Percentiles rank a stretch among this genome's conserved stretches.
phyloP scores from a whole-genome alignment of 176 grass and related monocot genomes.

The Avena eriantha region DNA sequence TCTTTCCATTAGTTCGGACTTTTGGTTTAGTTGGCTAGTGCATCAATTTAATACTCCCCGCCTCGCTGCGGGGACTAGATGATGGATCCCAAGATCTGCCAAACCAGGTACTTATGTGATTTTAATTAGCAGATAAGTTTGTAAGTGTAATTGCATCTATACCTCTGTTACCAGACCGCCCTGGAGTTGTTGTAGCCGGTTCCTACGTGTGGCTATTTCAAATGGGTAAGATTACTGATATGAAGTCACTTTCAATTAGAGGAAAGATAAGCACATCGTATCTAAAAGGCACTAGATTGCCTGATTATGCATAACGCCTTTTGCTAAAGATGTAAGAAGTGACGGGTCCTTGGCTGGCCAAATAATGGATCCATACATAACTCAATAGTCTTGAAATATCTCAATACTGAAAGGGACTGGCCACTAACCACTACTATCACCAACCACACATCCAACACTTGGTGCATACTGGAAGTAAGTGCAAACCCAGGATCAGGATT shows the following conservation, averaged over 20 bases:
- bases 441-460: conserved; percentile 55
- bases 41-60: too few species aligned
- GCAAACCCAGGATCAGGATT: conserved; percentile 35
- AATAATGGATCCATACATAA: conserved; percentile 7
- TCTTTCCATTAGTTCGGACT: too few species aligned
- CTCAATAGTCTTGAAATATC: conserved; percentile 21
- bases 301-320: conserved; percentile 15
- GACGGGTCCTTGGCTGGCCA: conserved; percentile 35
- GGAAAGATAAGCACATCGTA: not conserved
- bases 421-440: conserved; percentile 37
- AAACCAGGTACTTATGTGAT: too few species aligned
- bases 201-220: not conserved
- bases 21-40: too few species aligned
- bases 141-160: conserved; percentile 10
- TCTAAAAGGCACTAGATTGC: not conserved
- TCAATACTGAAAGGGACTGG: conserved; percentile 45
- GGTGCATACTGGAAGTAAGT: conserved; percentile 42
- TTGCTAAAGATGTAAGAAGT: conserved; percentile 47
- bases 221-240: not conserved
- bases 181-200: not conserved
- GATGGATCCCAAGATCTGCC: too few species aligned
- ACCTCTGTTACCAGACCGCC: not conserved
- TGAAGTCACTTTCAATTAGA: not conserved
- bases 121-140: conserved; percentile 22
- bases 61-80: too few species aligned